These are phyloP conservation scores for Clonostachys sp. DNA, from an alignment of 2,329 filamentous ascomycete genomes.

Conservation along the genomic window DNA sequence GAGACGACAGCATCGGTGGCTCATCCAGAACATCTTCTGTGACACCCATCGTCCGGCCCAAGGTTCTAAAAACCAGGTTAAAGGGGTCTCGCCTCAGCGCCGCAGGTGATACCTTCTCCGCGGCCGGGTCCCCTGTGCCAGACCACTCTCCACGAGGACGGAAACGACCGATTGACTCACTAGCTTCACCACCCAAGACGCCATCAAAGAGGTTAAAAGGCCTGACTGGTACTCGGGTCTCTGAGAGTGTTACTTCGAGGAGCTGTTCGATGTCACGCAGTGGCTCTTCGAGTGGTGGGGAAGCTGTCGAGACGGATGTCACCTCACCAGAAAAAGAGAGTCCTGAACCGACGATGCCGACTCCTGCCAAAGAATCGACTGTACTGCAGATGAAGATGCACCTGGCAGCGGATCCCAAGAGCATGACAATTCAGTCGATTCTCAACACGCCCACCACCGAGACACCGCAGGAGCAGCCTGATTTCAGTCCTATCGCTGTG, in stretches of 20 bases:
- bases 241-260: slow-evolving; percentile 14
- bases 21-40: slow-evolving; percentile 54
- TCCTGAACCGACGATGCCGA: slow-evolving; percentile 27
- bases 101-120: slow-evolving; percentile 25
- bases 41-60: slow-evolving; percentile 49
- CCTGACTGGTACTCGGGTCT: slow-evolving; percentile 15
- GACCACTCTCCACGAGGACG: slow-evolving; percentile 15
- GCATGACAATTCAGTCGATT: slow-evolving; percentile 24
- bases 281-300: slow-evolving; percentile 16
- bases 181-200: slow-evolving; percentile 51
- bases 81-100: slow-evolving; percentile 22
- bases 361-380: slow-evolving; percentile 10
- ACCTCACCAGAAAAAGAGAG: slow-evolving; percentile 47
- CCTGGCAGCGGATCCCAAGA: not conserved
- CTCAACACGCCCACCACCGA: slow-evolving; percentile 18
- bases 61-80: slow-evolving; percentile 33
- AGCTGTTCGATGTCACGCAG: slow-evolving; percentile 5
- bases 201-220: slow-evolving; percentile 45
- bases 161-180: slow-evolving; percentile 35
- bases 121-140: slow-evolving; percentile 16
- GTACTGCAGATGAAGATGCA: not conserved
- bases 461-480: slow-evolving; percentile 1
- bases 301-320: slow-evolving; percentile 31
- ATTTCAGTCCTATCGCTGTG: slow-evolving; percentile 7
- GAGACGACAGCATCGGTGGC: slow-evolving; percentile 43